Evolutionary conservation across 106 monocot genomes (phyloP), one percentile per base, ranked within the genome.

Genomic region (Allium fistulosum): DNA sequence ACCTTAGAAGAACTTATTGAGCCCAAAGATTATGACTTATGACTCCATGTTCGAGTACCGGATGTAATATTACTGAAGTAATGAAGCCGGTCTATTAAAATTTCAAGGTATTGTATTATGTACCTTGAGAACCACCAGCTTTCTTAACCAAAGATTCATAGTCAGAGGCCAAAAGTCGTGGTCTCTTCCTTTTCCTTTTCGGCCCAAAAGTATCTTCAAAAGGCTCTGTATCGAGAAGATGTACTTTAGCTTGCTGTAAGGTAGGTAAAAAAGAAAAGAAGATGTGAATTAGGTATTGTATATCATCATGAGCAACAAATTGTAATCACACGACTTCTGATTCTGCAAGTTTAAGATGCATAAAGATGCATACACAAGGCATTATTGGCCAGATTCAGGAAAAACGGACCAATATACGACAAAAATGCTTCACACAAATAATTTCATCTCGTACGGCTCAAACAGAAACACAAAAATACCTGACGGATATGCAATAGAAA

Each of bases 191-290:
- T 73, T 86, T 96, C 58, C 74, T 79, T 73, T 96, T 91, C 2
- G 95, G 88, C 53, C 95, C 95, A 88, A 96, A 96, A 71, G 81
- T 82, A 91, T 96, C 91, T 55, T 70, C 77, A 86, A 96, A 96
- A 46, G 95, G 77, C 71, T 91, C 81, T 1, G 70, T 82, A 46
- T 88, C 88, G 37, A 96, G 82, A 72, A 96, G 83, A 78, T 91
- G 95, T 56, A 84, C 88, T 69, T 76, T 91, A 11, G 91, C 83
- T 88, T 91, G 85, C 95, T 96, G 76, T 37, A 15, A 59, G 17
- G 12, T 49, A 59, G 48, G 51, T n/a, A 26, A 10, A 66, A 6
- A 18, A 14, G 22, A 22, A 22, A 22, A 22, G 22, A 22, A 22
- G 22, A 22, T 22, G 1, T 22, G 22, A 22, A 22, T 22, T 22